Conservation (phyloP, 2,329 filamentous ascomycete species). For the Phaeomoniella chlamydospora region DNA sequence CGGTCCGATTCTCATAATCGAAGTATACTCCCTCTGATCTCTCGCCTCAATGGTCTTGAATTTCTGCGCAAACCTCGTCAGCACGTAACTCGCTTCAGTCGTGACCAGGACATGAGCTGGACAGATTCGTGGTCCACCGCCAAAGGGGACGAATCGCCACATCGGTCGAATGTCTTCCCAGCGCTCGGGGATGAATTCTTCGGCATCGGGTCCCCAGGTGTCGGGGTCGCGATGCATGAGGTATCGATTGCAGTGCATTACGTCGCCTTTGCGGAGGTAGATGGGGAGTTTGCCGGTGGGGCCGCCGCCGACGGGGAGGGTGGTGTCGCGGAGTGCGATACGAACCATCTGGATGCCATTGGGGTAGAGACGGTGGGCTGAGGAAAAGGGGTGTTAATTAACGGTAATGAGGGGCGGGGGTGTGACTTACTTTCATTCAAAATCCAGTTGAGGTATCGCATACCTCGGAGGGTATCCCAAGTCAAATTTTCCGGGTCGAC, state of each 20-base stretch:
- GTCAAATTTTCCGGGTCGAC: constrained; percentile 14
- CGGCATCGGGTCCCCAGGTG: constrained; percentile 30
- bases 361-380: background rate
- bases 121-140: constrained; percentile 19
- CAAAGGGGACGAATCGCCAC: constrained; percentile 23
- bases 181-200: constrained; percentile 14
- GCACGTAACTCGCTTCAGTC: constrained; percentile 53
- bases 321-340: background rate
- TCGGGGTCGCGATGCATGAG: constrained; percentile 56
- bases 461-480: constrained; percentile 23
- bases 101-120: constrained; percentile 55
- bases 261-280: constrained; percentile 50
- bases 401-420: background rate
- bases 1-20: background rate
- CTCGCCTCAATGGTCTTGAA: constrained; percentile 45
- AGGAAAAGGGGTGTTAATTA: too few species aligned
- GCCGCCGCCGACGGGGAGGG: constrained; percentile 6
- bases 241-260: constrained; percentile 52
- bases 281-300: constrained; percentile 36
- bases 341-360: background rate
- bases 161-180: constrained; percentile 11
- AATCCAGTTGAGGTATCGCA: constrained; percentile 10
- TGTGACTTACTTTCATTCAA: constrained; percentile 7
- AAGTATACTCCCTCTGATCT: background rate
- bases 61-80: constrained; percentile 57